Percentiles rank a stretch among this genome's conserved stretches.
These are phyloP conservation scores for Puccinellia tenuiflora DNA, from an alignment of 176 grass and related monocot genomes.

Conservation along the genomic window DNA sequence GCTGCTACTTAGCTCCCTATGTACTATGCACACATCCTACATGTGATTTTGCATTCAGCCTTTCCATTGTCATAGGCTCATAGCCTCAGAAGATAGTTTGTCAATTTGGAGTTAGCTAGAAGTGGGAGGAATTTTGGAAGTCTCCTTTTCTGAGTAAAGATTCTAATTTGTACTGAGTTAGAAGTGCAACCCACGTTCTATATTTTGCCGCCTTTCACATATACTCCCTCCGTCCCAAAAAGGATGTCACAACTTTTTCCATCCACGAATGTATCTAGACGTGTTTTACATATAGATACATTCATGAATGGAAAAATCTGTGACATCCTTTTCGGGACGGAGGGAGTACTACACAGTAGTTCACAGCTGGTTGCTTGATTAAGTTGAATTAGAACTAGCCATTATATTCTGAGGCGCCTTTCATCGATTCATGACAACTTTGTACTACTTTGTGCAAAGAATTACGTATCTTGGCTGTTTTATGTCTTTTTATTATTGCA, in stretches of 20 bases:
- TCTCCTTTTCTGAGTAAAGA: background rate
- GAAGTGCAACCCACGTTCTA: background rate
- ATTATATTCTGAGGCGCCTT: background rate
- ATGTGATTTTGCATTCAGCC: background rate
- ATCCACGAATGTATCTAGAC: too few species aligned
- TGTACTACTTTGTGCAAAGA: background rate
- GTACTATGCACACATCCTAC: background rate
- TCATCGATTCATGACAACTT: background rate
- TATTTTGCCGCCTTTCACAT: background rate
- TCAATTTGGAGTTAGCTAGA: background rate
- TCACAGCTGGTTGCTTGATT: background rate
- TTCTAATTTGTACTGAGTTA: background rate
- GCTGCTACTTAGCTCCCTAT: background rate
- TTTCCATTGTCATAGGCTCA: background rate
- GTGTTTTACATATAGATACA: too few species aligned
- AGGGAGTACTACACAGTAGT: background rate
- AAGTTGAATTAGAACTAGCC: background rate
- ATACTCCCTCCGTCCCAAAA: too few species aligned
- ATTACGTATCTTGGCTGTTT: background rate
- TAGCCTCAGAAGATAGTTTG: background rate
- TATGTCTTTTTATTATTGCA: background rate
- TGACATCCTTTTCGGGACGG: too few species aligned
- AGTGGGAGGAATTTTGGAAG: background rate
- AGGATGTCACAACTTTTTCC: too few species aligned
- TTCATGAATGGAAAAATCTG: too few species aligned